phyloP scores from a whole-genome alignment of 306 rosid genomes.

The Corylus heterophylla region DNA sequence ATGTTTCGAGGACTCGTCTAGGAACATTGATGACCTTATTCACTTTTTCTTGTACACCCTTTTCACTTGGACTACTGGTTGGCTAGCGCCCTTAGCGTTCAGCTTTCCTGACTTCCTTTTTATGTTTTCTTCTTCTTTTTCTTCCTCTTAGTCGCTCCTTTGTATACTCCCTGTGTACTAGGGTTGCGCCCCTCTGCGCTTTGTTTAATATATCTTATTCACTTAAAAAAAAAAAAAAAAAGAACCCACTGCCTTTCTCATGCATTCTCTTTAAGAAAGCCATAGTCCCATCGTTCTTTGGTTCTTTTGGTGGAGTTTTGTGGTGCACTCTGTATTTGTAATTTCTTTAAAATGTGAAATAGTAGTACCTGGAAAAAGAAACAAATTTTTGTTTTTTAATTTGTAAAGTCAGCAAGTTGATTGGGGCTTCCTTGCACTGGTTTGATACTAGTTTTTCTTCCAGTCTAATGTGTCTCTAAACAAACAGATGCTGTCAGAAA shows the following conservation, averaged over 20 bases:
- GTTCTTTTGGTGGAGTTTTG: not conserved
- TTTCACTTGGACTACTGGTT: too few relatives aligned
- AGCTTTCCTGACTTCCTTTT: too few relatives aligned
- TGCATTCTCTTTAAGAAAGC: not conserved
- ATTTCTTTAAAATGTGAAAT: not conserved
- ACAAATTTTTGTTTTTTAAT: not conserved
- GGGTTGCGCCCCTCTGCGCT: too few relatives aligned
- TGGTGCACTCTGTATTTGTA: not conserved
- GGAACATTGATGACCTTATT: too few relatives aligned
- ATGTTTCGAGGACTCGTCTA: too few relatives aligned
- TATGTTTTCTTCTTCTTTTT: too few relatives aligned
- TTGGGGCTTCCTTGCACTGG: not conserved
- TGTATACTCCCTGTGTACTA: too few relatives aligned
- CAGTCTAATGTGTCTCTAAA: not conserved
- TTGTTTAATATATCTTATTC: too few relatives aligned
- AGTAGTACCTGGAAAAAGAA: not conserved
- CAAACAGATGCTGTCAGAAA: constrained; percentile 66
- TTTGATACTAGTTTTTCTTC: not conserved
- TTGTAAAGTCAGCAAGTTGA: not conserved
- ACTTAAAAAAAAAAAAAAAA: too few relatives aligned
- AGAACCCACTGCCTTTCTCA: not conserved
- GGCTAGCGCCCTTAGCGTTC: too few relatives aligned
- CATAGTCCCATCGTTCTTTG: not conserved
- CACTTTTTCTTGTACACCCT: too few relatives aligned
- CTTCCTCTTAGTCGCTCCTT: too few relatives aligned